A percentile compares a stretch with the other conserved stretches of the same genome.
These are phyloP conservation scores for Stagonosporopsis tanaceti DNA, from an alignment of 2,329 filamentous ascomycete genomes.

Conservation along the genomic window DNA sequence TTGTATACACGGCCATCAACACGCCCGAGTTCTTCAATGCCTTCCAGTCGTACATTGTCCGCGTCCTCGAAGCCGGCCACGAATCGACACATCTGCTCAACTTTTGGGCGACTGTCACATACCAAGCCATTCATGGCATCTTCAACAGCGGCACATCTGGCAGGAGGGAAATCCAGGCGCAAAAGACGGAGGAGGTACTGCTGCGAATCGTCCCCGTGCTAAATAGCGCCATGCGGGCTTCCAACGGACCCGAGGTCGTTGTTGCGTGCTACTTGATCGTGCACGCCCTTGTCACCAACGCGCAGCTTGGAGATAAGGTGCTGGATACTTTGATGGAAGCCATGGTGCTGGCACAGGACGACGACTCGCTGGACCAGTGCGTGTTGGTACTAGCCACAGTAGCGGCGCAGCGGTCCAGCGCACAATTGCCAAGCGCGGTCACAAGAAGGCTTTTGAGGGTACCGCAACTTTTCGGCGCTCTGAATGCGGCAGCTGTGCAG, in stretches of 20 bases:
- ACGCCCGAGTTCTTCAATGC: constrained; percentile 77
- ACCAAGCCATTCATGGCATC: constrained; percentile 84
- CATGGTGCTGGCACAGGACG: constrained; percentile 77
- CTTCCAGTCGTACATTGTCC: constrained; percentile 80
- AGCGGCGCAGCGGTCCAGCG: constrained; percentile 77
- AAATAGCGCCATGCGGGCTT: constrained; percentile 78
- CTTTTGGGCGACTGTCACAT: constrained; percentile 90
- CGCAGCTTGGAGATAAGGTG: constrained; percentile 77
- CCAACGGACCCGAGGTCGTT: constrained; percentile 78
- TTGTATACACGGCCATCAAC: constrained; percentile 84
- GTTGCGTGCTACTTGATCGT: constrained; percentile 92
- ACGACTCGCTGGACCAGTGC: constrained; percentile 75
- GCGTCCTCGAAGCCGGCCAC: constrained; percentile 73
- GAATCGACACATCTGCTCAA: constrained; percentile 80
- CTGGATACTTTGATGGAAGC: constrained; percentile 92
- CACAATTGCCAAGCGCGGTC: constrained; percentile 73
- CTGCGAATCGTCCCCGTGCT: constrained; percentile 74
- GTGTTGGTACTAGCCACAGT: constrained; percentile 83
- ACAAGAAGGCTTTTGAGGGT: constrained; percentile 73
- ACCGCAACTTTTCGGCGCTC: constrained; percentile 64
- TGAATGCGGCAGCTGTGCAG: constrained; percentile 69
- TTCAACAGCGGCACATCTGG: constrained; percentile 80
- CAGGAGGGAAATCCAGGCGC: constrained; percentile 75
- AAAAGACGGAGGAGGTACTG: constrained; percentile 81
- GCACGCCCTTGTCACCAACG: constrained; percentile 84